Percentiles rank a stretch among this genome's conserved stretches.
phyloP scores from a whole-genome alignment of 192 early-diverging fungal genomes.

The Funneliformis mosseae region DNA sequence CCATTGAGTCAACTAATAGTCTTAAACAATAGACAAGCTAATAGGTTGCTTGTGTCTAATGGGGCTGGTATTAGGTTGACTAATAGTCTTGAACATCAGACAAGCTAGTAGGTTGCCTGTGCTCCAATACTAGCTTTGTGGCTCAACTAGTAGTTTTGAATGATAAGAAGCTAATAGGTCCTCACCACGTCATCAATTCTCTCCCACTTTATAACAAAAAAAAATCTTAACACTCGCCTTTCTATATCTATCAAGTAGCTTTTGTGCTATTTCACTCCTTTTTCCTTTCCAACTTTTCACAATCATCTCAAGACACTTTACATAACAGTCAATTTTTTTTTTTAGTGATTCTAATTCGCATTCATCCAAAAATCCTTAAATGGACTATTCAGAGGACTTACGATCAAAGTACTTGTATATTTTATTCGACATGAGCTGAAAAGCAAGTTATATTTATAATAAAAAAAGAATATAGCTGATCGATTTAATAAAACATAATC shows the following conservation, averaged over 20 bases:
- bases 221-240: not conserved
- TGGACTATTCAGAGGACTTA: not conserved
- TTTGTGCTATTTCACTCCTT: not conserved
- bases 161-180: not conserved
- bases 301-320: not conserved
- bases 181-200: not conserved
- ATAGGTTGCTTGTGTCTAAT: not conserved
- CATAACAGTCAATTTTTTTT: not conserved
- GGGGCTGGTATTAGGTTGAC: not conserved
- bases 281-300: not conserved
- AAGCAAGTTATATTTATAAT: too few species aligned
- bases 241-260: not conserved
- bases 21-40: not conserved
- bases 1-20: too few species aligned
- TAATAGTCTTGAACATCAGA: not conserved
- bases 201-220: not conserved
- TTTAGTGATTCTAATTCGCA: not conserved
- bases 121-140: not conserved
- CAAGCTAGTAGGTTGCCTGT: not conserved
- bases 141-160: not conserved
- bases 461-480: too few species aligned
- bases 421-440: not conserved
- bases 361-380: not conserved
- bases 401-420: not conserved
- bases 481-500: too few species aligned